Evolutionary conservation across 805 yeast species (phyloP), one percentile per base, ranked within the genome.

Genomic region (Candida suzukii): DNA sequence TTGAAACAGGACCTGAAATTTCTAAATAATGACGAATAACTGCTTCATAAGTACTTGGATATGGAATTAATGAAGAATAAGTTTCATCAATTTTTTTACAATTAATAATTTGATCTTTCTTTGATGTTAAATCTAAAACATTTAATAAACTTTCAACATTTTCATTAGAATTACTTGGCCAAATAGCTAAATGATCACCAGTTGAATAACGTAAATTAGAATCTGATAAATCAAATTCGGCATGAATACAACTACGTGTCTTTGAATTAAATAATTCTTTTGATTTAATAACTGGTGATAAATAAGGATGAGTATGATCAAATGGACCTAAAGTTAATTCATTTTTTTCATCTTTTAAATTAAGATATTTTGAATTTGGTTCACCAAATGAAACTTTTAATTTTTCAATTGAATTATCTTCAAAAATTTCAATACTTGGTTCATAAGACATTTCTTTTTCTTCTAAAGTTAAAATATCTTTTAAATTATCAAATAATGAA

Each of bases 181-280:
- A 87, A 43, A 93, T 69, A 14, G 96, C 98, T 47, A 93, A 65
- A 64, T 91, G 98, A 60, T 91, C 99, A 62, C 99, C 99, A 4
- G 99, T 91, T 37, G 91, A 71, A 64, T 91, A 91, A 52, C 82
- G 79, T 56, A 93, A 68, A 54, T 82, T 83, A 4, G 91, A 73
- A 24, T 67, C 76, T 1, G 88, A 72, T 29, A 88, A 65, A 56
- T 91, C 97, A 52, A 91, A 80, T 63, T 93, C 98, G 38, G 83
- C 77, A 58, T 91, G 98, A 45, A 91, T 77, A 67, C 98, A 91
- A 50, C 80, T 80, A 67, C 98, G 81, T 21, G 71, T 67, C 17
- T 54, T 48, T 0, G 78, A 65, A 44, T 69, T 68, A 70, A 90
- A 90, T 44, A 93, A 72, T 64, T 91, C 97, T 48, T 66, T 71